phyloP scores from a whole-genome alignment of 257 asterid genomes.

The Nicotiana sylvestris region DNA sequence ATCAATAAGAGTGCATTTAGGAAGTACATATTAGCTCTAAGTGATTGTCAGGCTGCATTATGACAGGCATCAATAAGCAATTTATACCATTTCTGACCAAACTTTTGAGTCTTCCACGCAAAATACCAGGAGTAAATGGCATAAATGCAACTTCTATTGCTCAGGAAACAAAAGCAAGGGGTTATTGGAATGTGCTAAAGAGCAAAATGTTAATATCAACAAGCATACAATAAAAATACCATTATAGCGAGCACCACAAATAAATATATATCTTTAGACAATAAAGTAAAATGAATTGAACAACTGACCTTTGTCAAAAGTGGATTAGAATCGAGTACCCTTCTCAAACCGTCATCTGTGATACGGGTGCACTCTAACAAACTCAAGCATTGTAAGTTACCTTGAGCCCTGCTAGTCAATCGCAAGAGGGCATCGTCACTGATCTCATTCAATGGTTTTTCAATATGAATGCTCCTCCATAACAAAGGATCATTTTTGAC shows the following conservation, averaged over 20 bases:
- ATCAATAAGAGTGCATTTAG: neutral
- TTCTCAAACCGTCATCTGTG: slow-evolving; percentile 66
- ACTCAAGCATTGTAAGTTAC: slow-evolving; percentile 57
- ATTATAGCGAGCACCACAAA: neutral
- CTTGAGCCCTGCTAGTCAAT: slow-evolving; percentile 59
- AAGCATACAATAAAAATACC: neutral
- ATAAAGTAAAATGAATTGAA: neutral
- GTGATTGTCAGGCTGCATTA: neutral
- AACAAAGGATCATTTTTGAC: slow-evolving; percentile 54
- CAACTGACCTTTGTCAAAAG: slow-evolving; percentile 66
- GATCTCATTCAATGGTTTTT: slow-evolving; percentile 58
- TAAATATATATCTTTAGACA: neutral
- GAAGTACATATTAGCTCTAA: neutral
- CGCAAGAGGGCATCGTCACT: slow-evolving; percentile 59
- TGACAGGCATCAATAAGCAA: neutral
- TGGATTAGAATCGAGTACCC: slow-evolving; percentile 61
- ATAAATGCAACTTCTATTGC: neutral
- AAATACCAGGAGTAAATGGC: neutral
- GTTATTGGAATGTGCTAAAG: neutral
- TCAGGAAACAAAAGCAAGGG: neutral
- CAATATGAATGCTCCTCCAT: slow-evolving; percentile 74
- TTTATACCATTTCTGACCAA: neutral
- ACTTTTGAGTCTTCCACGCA: neutral
- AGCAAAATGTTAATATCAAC: neutral
- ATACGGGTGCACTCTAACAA: slow-evolving; percentile 60